Conservation (phyloP, 148 eudicot species). For the Cornus florida region DNA sequence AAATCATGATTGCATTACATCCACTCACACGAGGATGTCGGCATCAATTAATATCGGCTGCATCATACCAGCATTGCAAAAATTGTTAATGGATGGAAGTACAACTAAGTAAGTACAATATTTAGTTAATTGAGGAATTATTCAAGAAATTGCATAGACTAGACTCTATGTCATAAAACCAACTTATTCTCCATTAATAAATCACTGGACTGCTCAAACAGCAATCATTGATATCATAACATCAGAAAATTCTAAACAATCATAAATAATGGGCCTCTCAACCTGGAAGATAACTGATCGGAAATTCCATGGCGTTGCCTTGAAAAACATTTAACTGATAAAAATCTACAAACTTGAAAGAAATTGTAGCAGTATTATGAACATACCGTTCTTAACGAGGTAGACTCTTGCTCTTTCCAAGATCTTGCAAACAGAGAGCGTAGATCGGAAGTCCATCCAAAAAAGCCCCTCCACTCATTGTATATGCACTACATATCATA, state of each 20-base stretch:
- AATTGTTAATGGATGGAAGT: background rate
- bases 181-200: background rate
- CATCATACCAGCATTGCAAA: background rate
- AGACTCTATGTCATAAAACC: background rate
- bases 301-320: background rate
- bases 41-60: background rate
- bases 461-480: slow-evolving; percentile 68
- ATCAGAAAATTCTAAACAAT: background rate
- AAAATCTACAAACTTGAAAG: background rate
- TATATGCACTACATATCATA: slow-evolving; percentile 63
- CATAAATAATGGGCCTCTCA: background rate
- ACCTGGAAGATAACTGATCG: background rate
- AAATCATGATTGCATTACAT: background rate
- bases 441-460: slow-evolving; percentile 71
- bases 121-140: no score
- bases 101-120: no score
- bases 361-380: background rate
- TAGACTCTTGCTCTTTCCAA: slow-evolving; percentile 54
- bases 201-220: background rate
- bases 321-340: background rate
- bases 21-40: background rate
- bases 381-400: slow-evolving; percentile 68
- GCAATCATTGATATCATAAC: background rate
- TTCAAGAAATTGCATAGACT: no score
- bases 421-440: slow-evolving; percentile 57